Evolutionary conservation across 768 basidiomycete genomes (phyloP), one percentile per base, ranked within the genome.

Genomic region (Suillus brevipes): DNA sequence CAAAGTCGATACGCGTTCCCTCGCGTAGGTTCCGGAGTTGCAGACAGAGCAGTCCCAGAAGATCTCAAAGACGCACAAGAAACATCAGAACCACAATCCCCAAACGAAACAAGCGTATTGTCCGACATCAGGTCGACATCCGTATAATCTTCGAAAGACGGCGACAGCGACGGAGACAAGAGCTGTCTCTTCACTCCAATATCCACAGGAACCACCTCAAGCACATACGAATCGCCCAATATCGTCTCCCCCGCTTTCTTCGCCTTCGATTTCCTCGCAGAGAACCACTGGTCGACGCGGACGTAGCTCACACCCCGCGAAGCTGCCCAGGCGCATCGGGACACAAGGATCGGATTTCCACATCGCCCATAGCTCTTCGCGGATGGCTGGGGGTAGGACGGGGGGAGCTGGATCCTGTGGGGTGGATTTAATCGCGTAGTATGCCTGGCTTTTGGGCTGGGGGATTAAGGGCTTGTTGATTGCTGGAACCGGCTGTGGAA

Each of bases 361-460:
- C 43, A 75, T 75, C 5, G 62, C 69, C 73, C 73, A 74, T 28
- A 75, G 76, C 20, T 75, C 74, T 49, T 63, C 37, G n/a, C 74
- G 64, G 47, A 67, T 53, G 1, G 63, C 62, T 23, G 0, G 18
- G 42, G 42, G 2, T 16, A 66, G 40, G 23, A 1, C 12, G 23
- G 61, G 53, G 12, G 57, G 31, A 8, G 58, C 23, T 42, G 31
- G 31, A 31, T 59, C 18, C 12, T 42, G 58, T 8, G 18, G 40
- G 4, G 28, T 18, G 25, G 58, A 40, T 42, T 59, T 59, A 18
- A 59, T 42, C 18, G 58, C 38, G 12, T 59, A 59, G 3, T 59
- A 59, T 28, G 58, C 58, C 12, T 59, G 42, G 58, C 25, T 20
- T 42, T 4, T 59, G 1, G 58, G 38, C 3, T 59, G 42, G 25